A percentile compares a stretch with the other conserved stretches of the same genome.
Conservation (phyloP, 2,329 filamentous ascomycete species). For the Dothistroma pini region DNA sequence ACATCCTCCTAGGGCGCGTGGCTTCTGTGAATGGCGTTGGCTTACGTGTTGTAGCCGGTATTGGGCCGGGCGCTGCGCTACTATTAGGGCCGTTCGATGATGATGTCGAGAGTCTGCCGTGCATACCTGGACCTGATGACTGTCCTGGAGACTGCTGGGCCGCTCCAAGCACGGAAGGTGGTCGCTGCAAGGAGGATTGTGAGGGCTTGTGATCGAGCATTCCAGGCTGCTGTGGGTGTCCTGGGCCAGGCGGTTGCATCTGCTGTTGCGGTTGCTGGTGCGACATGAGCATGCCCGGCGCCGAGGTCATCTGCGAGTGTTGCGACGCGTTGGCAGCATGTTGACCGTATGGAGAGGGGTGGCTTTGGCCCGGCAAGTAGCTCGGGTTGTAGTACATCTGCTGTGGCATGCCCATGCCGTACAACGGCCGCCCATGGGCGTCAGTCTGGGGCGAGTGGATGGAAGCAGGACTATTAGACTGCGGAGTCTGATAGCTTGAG, state of each 20-base stretch:
- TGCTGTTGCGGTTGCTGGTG: slow-evolving; percentile 43
- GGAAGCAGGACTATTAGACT: slow-evolving; percentile 90
- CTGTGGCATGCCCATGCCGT: slow-evolving; percentile 78
- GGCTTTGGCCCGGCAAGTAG: slow-evolving; percentile 38
- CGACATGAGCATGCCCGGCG: slow-evolving; percentile 52
- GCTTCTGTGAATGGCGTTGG: no score
- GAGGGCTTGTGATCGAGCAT: slow-evolving; percentile 29
- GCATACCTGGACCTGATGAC: slow-evolving; percentile 32
- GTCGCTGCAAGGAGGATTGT: slow-evolving; percentile 25
- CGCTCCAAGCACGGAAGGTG: slow-evolving; percentile 25
- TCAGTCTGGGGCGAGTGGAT: slow-evolving; percentile 91
- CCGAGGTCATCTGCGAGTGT: slow-evolving; percentile 54
- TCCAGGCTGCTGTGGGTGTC: slow-evolving; percentile 24
- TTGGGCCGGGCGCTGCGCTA: slow-evolving; percentile 90
- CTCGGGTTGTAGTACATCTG: slow-evolving; percentile 76
- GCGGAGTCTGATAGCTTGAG: slow-evolving; percentile 75
- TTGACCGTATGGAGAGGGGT: slow-evolving; percentile 56
- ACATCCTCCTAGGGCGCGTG: no score
- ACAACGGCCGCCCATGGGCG: slow-evolving; percentile 77
- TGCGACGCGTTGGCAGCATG: slow-evolving; percentile 45
- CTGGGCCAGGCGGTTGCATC: slow-evolving; percentile 23
- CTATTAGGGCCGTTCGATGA: slow-evolving; percentile 62
- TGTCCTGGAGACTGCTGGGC: slow-evolving; percentile 31
- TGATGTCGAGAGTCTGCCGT: slow-evolving; percentile 18
- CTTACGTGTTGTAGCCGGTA: slow-evolving; percentile 80